Conservation (phyloP, 345 rosid species). For the Eutrema yunnanense region DNA sequence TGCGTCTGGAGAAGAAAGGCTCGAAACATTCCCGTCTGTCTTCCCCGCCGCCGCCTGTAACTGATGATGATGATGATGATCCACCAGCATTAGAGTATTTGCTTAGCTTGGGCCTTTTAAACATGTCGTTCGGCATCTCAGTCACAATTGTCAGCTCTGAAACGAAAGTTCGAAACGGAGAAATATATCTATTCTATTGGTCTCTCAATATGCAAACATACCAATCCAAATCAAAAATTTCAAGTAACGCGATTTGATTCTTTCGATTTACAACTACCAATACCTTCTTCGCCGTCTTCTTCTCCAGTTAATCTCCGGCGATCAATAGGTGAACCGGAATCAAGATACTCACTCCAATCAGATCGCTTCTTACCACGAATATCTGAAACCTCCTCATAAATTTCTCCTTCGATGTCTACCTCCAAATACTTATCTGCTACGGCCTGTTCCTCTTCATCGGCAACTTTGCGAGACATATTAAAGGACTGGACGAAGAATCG, state of each 20-base stretch:
- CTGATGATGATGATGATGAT: not conserved
- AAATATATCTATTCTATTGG: not conserved
- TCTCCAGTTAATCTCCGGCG: not conserved
- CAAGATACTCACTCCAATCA: conserved; percentile 64
- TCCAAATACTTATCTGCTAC: not conserved
- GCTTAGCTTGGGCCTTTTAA: conserved; percentile 52
- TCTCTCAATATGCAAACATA: conserved; percentile 15
- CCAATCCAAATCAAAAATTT: too few species aligned
- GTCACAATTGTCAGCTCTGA: conserved; percentile 41
- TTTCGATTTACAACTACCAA: not conserved
- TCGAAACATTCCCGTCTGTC: conserved; percentile 11
- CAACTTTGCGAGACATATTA: conserved; percentile 59
- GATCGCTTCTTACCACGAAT: conserved; percentile 37
- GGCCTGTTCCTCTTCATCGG: conserved; percentile 21
- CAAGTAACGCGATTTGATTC: not conserved
- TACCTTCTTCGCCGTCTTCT: conserved; percentile 31
- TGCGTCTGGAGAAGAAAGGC: conserved; percentile 33
- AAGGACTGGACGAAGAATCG: conserved; percentile 70
- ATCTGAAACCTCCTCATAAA: not conserved
- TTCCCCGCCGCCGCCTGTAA: not conserved
- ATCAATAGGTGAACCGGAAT: conserved; percentile 31
- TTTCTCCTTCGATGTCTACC: not conserved
- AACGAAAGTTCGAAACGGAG: not conserved
- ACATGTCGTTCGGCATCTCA: conserved; percentile 39
- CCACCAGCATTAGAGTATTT: not conserved